A percentile compares a stretch with the other conserved stretches of the same genome.
Conservation (phyloP, 768 basidiomycete species). For the Suillus spraguei region DNA sequence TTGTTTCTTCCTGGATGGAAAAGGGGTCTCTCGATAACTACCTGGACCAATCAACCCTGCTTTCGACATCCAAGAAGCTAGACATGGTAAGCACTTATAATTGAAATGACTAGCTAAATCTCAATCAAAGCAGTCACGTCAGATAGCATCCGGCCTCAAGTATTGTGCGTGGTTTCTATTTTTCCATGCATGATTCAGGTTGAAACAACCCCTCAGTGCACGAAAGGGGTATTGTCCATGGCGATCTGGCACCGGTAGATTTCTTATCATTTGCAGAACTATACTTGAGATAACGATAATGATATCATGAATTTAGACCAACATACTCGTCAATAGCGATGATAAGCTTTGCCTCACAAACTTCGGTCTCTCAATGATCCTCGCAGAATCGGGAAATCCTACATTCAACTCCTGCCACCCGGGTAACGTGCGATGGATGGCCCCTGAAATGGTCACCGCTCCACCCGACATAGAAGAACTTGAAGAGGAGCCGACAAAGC, state of each 20-base stretch:
- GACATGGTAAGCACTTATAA: slow-evolving; percentile 15
- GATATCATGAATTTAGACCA: slow-evolving; percentile 20
- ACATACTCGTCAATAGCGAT: slow-evolving; percentile 20
- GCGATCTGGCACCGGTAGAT: slow-evolving; percentile 42
- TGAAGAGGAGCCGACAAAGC: slow-evolving; percentile 10
- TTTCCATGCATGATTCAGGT: neutral
- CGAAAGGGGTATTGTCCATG: slow-evolving; percentile 36
- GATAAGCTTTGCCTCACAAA: slow-evolving; percentile 29
- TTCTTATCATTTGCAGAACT: too few relatives aligned
- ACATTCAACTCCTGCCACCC: slow-evolving; percentile 24
- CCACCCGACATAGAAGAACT: slow-evolving; percentile 1
- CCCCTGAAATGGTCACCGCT: slow-evolving; percentile 36
- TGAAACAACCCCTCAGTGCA: slow-evolving; percentile 12
- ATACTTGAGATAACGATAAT: neutral
- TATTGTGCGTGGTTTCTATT: slow-evolving; percentile 20
- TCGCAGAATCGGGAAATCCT: slow-evolving; percentile 13
- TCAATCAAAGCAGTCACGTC: slow-evolving; percentile 21
- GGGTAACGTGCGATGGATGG: slow-evolving; percentile 43
- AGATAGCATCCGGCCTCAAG: slow-evolving; percentile 26
- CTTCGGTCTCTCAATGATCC: slow-evolving; percentile 32
- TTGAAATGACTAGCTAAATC: too few relatives aligned
- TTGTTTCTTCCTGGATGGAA: slow-evolving; percentile 37
- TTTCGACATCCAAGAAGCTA: slow-evolving; percentile 17
- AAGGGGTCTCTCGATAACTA: slow-evolving; percentile 35
- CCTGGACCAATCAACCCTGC: slow-evolving; percentile 22